Evolutionary conservation across 1,139 yeast genomes (phyloP).

Genomic region (Waltiozyma sp.): DNA sequence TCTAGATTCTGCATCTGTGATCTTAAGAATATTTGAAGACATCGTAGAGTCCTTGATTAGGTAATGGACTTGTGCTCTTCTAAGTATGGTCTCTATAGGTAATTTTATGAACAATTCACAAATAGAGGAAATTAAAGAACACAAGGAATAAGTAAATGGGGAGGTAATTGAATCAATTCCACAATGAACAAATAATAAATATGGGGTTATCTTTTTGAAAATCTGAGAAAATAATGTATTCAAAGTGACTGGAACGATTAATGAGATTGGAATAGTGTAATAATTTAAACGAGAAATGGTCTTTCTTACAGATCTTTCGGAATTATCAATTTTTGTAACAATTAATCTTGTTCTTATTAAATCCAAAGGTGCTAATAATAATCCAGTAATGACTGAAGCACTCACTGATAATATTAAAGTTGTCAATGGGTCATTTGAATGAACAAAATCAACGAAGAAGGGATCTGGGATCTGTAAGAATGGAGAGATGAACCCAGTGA

Average conservation of each 20-base stretch:
- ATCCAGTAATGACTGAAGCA: constrained; percentile 65
- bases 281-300: constrained; percentile 27
- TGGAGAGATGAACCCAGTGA: constrained; percentile 78
- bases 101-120: constrained; percentile 64
- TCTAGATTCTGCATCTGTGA: constrained; percentile 26
- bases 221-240: constrained; percentile 53
- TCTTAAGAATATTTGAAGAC: constrained; percentile 21
- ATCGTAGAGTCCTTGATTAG: constrained; percentile 27
- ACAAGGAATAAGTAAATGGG: constrained; percentile 46
- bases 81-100: constrained; percentile 78
- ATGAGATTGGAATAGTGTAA: constrained; percentile 44
- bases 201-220: constrained; percentile 64
- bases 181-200: constrained; percentile 49
- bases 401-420: constrained; percentile 58
- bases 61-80: constrained; percentile 72
- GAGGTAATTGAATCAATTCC: constrained; percentile 62
- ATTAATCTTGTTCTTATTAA: constrained; percentile 68
- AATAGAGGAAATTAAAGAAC: constrained; percentile 43
- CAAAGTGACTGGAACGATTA: constrained; percentile 42
- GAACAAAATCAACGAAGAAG: constrained; percentile 70
- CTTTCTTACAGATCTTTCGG: constrained; percentile 25
- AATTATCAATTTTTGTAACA: constrained; percentile 36
- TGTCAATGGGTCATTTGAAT: constrained; percentile 64
- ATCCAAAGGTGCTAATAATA: constrained; percentile 75
- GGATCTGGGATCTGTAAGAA: constrained; percentile 86